Conservation (phyloP, 2,329 filamentous ascomycete genomes). For the Chaetomiaceae sp. region DNA sequence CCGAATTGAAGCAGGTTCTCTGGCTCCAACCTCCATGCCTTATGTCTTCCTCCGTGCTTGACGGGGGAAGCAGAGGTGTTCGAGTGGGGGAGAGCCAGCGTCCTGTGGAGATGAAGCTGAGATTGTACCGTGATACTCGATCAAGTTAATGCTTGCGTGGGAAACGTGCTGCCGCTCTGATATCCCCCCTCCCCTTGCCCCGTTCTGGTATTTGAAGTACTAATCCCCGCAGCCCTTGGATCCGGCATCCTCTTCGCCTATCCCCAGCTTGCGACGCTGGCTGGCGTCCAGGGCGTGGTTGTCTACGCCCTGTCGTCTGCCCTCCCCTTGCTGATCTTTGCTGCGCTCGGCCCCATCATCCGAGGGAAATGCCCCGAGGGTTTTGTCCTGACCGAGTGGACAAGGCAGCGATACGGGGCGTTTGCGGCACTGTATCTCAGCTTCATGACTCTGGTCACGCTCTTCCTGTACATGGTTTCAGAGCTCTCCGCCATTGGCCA, state of each 20-base stretch:
- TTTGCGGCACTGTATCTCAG: conserved; percentile 68
- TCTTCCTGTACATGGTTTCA: conserved; percentile 83
- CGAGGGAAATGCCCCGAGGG: conserved; percentile 75
- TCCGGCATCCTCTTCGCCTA: conserved; percentile 81
- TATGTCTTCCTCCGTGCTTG: neutral
- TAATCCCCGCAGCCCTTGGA: conserved; percentile 64
- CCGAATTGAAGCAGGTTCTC: conserved; percentile 51
- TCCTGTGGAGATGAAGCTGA: conserved; percentile 66
- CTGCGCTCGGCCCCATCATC: conserved; percentile 69
- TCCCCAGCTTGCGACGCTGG: conserved; percentile 72
- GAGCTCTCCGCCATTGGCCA: conserved; percentile 79
- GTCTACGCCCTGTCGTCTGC: conserved; percentile 70
- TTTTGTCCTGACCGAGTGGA: conserved; percentile 82
- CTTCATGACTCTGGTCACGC: conserved; percentile 70
- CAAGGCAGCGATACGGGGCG: conserved; percentile 69
- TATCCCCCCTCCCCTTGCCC: conserved; percentile 30
- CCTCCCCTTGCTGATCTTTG: conserved; percentile 70
- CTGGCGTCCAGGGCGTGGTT: conserved; percentile 72
- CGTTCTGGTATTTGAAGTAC: conserved; percentile 29
- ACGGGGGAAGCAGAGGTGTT: conserved; percentile 19
- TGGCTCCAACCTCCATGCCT: conserved; percentile 48
- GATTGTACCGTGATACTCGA: conserved; percentile 96
- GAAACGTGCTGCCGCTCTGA: conserved; percentile 90
- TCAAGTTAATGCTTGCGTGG: conserved; percentile 99
- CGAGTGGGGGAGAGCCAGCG: conserved; percentile 36